Percentiles rank a stretch among this genome's conserved stretches.
These are phyloP conservation scores for Fusarium sp. DNA, from an alignment of 2,329 filamentous ascomycete species.

Conservation along the genomic window DNA sequence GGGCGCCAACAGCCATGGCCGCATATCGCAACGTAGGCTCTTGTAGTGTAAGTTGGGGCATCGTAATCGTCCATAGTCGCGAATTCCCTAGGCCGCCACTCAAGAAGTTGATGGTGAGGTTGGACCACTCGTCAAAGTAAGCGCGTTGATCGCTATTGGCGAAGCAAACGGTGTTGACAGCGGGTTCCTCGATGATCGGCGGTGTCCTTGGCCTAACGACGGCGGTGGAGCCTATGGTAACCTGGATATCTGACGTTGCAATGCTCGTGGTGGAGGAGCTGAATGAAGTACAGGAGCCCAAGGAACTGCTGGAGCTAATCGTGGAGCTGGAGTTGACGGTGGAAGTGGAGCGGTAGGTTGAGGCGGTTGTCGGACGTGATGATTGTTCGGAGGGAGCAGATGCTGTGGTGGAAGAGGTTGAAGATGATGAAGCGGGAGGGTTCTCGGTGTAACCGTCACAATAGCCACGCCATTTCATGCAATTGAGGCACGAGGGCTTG, in stretches of 20 bases:
- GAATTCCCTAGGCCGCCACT: conserved; percentile 50
- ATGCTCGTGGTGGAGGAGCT: conserved; percentile 12
- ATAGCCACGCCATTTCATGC: conserved; percentile 55
- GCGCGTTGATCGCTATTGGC: conserved; percentile 48
- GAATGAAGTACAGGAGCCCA: conserved; percentile 7
- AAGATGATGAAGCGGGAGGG: conserved; percentile 14
- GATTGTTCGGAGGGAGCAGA: conserved; percentile 14
- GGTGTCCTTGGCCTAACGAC: conserved; percentile 48
- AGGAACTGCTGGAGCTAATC: background rate
- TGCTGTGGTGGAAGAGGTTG: background rate
- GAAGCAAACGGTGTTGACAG: conserved; percentile 51
- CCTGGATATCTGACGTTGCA: conserved; percentile 26
- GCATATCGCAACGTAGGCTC: conserved; percentile 53
- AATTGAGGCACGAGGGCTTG: conserved; percentile 55
- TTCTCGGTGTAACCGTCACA: conserved; percentile 50
- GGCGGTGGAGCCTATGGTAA: conserved; percentile 29
- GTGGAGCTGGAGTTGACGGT: conserved; percentile 1
- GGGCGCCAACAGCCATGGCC: conserved; percentile 55
- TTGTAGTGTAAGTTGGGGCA: conserved; percentile 54
- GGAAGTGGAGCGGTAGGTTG: conserved; percentile 12
- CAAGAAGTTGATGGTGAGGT: conserved; percentile 50
- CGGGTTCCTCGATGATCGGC: conserved; percentile 48
- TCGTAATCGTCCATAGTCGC: conserved; percentile 53
- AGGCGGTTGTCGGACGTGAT: conserved; percentile 6
- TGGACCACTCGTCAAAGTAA: conserved; percentile 55